Evolutionary conservation across 164 flowering plant species (phyloP), one percentile per base, ranked within the genome.

Genomic region (Taxillus chinensis): DNA sequence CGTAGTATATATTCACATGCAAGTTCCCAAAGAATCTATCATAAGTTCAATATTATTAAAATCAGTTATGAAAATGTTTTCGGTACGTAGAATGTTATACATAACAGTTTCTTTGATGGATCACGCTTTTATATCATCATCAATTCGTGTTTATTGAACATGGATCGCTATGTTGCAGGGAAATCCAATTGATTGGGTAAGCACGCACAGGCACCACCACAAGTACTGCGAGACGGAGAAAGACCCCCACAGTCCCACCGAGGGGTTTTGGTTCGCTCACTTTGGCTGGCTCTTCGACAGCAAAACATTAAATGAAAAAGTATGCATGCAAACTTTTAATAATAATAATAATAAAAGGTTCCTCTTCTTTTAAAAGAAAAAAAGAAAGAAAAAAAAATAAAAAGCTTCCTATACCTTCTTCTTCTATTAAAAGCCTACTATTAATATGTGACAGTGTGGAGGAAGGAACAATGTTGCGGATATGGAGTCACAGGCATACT

Each of bases 121-220:
- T 27, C 27, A 27, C 2, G 27, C 27, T 27, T 27, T 27, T 27
- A 27, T 27, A 27, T 27, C 27, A n/a, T n/a, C 13, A 11, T 48
- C 14, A 12, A 43, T 43, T 48, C 14, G 51, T 11, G 14, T 48
- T 4, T 4, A 8, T 8, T 48, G 51, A 43, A 43, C 46, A 6
- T 27, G 27, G 27, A 27, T 27, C 27, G 27, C 27, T 27, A 27
- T 27, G 27, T 17, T 54, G 39, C 57, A 54, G 57, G 57, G 57
- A 27, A 54, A 54, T 54, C 57, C 57, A 39, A 54, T 54, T 1
- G 57, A 54, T 15, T 54, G 57, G 57, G 57, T 54, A 39, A 54
- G 57, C 57, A 54, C 57, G n/a, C 57, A 54, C 57, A 54, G 57
- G 39, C 57, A 54, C 57, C 57, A 54, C 57, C 57, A 54, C 57